Evolutionary conservation across 2,329 filamentous ascomycete species (phyloP), one percentile per base, ranked within the genome.

Genomic region (Pseudogymnoascus pannorum): DNA sequence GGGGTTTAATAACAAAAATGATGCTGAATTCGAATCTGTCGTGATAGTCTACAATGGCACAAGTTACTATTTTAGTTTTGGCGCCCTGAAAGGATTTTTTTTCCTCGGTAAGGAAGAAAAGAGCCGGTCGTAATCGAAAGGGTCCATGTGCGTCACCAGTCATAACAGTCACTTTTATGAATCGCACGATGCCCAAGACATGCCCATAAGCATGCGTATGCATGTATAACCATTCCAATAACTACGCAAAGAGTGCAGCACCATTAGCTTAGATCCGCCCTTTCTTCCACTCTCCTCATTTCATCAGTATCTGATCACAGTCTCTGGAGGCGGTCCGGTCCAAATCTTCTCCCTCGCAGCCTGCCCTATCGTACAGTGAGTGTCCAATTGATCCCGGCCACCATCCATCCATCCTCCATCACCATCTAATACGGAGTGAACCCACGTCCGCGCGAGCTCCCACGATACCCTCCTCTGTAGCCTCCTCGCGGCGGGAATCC

Each of bases 401-500:
- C n/a, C n/a, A n/a, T n/a, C 42, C 42, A 16, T 14, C 42, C 22
- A 7, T n/a, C 42, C 42, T 48, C 14, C 42, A 48, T 14, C 14
- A 16, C 24, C 38, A 57, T 62, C 73, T 81, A 89, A 74, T 89
- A 89, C 63, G 87, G 87, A 61, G 81, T 75, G 72, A 78, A 88
- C 64, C 85, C 86, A 69, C 86, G 81, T 61, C 81, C 75, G 60
- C 79, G 75, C 68, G 54, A 20, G 29, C 87, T 82, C 60, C 84
- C 87, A 62, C 87, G 80, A 71, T 78, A 79, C 14, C 78, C 79
- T 61, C 81, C 81, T 64, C 82, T 78, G 70, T 88, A 89, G 59
- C 84, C 86, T 63, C 84, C 84, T 61, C 77, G 72, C 65, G 75
- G 74, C 59, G 74, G 73, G 64, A 73, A 72, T n/a, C 76, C 77